Evolutionary conservation across 441 rosid genomes (phyloP).

Genomic region (Sinapis alba): DNA sequence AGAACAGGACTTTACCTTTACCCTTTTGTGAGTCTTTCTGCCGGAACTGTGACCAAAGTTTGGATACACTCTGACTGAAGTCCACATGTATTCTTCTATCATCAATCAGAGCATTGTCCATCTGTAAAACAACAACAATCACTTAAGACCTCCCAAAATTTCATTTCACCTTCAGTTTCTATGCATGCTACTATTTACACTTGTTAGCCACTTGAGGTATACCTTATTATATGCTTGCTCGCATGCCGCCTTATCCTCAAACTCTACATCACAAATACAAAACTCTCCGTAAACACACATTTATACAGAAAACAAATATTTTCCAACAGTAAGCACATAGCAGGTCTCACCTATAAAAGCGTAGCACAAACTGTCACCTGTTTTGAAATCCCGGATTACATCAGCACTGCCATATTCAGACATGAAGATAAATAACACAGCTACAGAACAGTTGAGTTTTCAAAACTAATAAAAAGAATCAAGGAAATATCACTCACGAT

Average conservation of each 20-base stretch:
- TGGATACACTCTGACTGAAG: constrained; percentile 96
- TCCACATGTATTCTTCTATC: constrained; percentile 96
- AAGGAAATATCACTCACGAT: constrained; percentile 57
- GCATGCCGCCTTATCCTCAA: constrained; percentile 75
- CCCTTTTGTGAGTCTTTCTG: constrained; percentile 58
- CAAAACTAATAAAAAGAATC: neutral
- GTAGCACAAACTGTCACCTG: constrained; percentile 97
- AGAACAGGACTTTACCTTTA: constrained; percentile 48
- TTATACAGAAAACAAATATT: neutral
- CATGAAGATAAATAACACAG: neutral
- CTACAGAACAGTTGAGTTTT: neutral
- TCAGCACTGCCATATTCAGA: constrained; percentile 72
- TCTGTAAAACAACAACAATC: constrained; percentile 48
- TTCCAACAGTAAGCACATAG: neutral
- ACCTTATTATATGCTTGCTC: constrained; percentile 93
- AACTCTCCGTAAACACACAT: neutral
- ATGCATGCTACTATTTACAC: neutral
- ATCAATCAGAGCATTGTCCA: constrained; percentile 95
- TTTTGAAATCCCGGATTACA: constrained; percentile 89
- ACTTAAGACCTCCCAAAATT: constrained; percentile 9
- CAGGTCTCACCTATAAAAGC: constrained; percentile 81
- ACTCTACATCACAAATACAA: constrained; percentile 57
- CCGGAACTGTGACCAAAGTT: constrained; percentile 82
- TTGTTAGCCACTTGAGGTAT: no score
- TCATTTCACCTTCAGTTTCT: neutral